phyloP scores from a whole-genome alignment of 306 rosid genomes.

The Vachellia collinsii region DNA sequence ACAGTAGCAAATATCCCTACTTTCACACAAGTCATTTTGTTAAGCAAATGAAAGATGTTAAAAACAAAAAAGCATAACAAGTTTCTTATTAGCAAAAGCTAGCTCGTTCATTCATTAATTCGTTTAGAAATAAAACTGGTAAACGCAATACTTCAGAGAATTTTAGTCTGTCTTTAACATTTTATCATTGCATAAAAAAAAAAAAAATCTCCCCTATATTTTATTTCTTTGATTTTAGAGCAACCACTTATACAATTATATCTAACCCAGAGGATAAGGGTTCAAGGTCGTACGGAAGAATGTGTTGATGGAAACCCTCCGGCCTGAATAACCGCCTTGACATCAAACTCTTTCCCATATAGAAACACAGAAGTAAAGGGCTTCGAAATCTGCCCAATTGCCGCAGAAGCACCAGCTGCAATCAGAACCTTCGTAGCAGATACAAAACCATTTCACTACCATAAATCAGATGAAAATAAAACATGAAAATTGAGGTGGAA shows the following conservation, averaged over 20 bases:
- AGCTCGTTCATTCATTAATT: neutral
- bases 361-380: conserved; percentile 70
- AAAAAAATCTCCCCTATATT: neutral
- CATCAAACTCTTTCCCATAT: conserved; percentile 71
- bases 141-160: neutral
- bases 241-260: neutral
- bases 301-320: conserved; percentile 97
- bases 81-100: neutral
- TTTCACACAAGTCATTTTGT: neutral
- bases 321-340: conserved; percentile 62
- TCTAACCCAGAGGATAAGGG: neutral
- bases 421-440: conserved; percentile 58
- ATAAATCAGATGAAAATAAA: neutral
- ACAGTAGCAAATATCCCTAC: neutral
- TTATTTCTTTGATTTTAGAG: neutral
- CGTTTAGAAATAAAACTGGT: neutral
- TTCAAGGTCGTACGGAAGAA: conserved; percentile 68
- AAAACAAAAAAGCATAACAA: neutral
- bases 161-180: neutral
- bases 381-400: conserved; percentile 83
- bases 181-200: neutral
- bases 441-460: neutral
- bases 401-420: conserved; percentile 71
- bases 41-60: neutral
- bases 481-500: conserved; percentile 26